phyloP scores from a whole-genome alignment of 768 basidiomycete genomes.

The Termitomyces sp. region DNA sequence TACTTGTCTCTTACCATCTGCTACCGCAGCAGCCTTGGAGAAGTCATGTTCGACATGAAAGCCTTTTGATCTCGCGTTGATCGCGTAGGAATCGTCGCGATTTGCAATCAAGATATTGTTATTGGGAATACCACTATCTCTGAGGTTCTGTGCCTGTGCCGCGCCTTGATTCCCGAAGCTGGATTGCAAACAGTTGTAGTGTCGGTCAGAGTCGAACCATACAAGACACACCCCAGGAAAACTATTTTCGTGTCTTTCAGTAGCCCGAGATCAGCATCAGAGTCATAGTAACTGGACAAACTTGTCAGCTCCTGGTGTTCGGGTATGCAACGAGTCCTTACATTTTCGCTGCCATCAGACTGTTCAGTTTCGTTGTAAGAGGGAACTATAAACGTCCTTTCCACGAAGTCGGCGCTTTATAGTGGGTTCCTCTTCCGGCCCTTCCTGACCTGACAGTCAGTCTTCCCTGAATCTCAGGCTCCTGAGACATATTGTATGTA shows the following conservation, averaged over 20 bases:
- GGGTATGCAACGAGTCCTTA: conserved; percentile 19
- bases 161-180: conserved; percentile 66
- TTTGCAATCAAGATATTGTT: conserved; percentile 58
- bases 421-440: neutral
- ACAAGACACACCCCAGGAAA: conserved; percentile 45
- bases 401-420: neutral
- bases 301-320: neutral
- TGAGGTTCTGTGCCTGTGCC: conserved; percentile 60
- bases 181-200: neutral
- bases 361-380: neutral
- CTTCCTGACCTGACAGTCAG: neutral
- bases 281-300: conserved; percentile 47
- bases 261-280: conserved; percentile 47
- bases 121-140: conserved; percentile 58
- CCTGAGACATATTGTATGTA: neutral
- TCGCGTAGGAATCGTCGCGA: conserved; percentile 51
- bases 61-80: conserved; percentile 48
- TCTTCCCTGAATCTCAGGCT: neutral
- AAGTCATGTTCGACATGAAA: conserved; percentile 56
- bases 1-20: conserved; percentile 39
- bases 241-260: conserved; percentile 48
- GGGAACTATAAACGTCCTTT: neutral
- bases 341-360: conserved; percentile 48
- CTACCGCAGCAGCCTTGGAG: conserved; percentile 44
- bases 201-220: neutral